Conservation (phyloP, 257 asterid species). For the Petrea volubilis region DNA sequence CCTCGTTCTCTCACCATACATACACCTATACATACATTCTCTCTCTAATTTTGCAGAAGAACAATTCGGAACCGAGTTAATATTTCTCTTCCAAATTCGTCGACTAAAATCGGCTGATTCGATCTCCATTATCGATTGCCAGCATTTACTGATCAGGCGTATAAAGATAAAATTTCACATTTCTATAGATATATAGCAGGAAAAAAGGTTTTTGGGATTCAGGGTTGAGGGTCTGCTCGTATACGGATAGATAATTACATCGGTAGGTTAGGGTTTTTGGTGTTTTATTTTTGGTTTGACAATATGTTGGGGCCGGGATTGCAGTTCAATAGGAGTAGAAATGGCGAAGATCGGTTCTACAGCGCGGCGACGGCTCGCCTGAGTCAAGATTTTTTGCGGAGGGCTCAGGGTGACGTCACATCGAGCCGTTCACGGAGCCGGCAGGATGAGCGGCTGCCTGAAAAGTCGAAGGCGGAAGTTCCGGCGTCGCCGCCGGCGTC, state of each 20-base stretch:
- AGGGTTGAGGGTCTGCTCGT: slow-evolving; percentile 31
- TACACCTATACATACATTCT: slow-evolving; percentile 17
- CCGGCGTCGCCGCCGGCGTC: slow-evolving; percentile 24
- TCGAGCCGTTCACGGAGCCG: slow-evolving; percentile 43
- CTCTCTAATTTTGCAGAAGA: slow-evolving; percentile 2
- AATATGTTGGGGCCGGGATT: slow-evolving; percentile 88
- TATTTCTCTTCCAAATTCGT: slow-evolving; percentile 29
- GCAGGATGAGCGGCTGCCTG: slow-evolving; percentile 43
- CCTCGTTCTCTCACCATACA: slow-evolving; percentile 19
- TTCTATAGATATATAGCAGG: not conserved
- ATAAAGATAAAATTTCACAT: slow-evolving; percentile 6
- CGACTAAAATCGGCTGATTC: slow-evolving; percentile 18
- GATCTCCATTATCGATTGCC: slow-evolving; percentile 13
- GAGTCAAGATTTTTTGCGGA: slow-evolving; percentile 59
- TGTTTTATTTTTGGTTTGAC: slow-evolving; percentile 12
- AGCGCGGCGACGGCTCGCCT: slow-evolving; percentile 74
- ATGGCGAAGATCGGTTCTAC: slow-evolving; percentile 83
- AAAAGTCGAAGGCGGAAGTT: slow-evolving; percentile 28
- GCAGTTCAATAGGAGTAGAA: slow-evolving; percentile 80
- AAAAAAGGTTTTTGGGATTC: slow-evolving; percentile 1
- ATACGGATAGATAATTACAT: slow-evolving; percentile 7
- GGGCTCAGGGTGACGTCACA: slow-evolving; percentile 74
- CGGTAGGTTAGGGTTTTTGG: slow-evolving; percentile 37
- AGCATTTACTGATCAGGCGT: slow-evolving; percentile 26
- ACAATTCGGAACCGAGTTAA: slow-evolving; percentile 15